Conservation (phyloP, 1,284 basidiomycete species). For the Cryptococcus floricola region DNA sequence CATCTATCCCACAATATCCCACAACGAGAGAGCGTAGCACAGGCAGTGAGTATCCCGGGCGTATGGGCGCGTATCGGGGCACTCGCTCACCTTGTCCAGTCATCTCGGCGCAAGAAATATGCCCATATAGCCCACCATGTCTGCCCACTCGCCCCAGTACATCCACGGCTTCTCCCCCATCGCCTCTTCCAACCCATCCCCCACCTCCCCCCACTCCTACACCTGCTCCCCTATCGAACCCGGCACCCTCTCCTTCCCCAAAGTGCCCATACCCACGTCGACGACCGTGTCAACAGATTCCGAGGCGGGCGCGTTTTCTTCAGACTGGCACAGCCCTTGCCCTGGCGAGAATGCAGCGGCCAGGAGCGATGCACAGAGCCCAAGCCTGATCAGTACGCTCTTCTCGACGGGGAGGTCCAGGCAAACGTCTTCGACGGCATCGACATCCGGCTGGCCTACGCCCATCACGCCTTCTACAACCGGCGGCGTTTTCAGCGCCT, state of each 20-base stretch:
- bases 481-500: neutral
- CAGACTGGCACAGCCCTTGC: constrained; percentile 7
- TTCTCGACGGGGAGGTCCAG: constrained; percentile 5
- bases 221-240: neutral
- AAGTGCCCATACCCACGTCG: constrained; percentile 5
- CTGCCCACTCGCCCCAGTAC: neutral
- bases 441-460: constrained; percentile 1
- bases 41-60: no score
- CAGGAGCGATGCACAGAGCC: constrained; percentile 10
- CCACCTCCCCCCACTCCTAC: neutral
- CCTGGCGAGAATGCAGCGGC: neutral
- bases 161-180: neutral
- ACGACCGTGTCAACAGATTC: constrained; percentile 15
- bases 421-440: constrained; percentile 1
- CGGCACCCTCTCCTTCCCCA: constrained; percentile 10
- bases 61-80: no score
- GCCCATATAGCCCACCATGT: neutral
- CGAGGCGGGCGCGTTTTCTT: constrained; percentile 11
- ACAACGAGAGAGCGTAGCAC: no score
- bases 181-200: neutral
- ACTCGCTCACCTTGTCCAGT: no score
- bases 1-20: no score
- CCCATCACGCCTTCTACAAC: neutral
- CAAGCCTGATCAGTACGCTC: constrained; percentile 11
- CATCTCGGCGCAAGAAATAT: no score